Evolutionary conservation across 768 basidiomycete genomes (phyloP), one percentile per base, ranked within the genome.

Genomic region (Leccinum longicurvipes): DNA sequence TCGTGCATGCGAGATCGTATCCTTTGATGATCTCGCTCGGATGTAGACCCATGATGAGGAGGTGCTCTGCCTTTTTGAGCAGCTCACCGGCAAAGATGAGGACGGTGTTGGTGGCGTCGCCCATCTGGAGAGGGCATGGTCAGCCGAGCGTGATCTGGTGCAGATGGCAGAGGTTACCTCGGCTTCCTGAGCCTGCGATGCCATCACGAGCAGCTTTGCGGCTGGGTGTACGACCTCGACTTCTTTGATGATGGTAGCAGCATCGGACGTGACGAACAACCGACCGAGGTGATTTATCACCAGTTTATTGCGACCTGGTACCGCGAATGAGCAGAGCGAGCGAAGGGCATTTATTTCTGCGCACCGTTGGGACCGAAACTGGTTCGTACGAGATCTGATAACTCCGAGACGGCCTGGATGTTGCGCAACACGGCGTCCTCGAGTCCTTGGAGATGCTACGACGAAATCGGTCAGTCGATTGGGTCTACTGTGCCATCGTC

Each of bases 181-280:
- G 0, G 86, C 72, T 71, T 98, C 97, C 71, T 98, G 97, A 12
- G 96, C 91, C 67, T 98, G 94, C 25, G 91, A 92, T 25, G 94
- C 93, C 93, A 98, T 97, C 14, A 98, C 96, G n/a, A 98, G 76
- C n/a, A 99, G 78, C 70, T 98, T 99, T 29, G 95, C 97, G 6
- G 96, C 97, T 1, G 97, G 97, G 73, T 99, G 97, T 15, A 98
- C 93, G 54, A 99, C 93, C 69, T 99, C 97, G 68, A 98, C 86
- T 76, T 99, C 97, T 61, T 89, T 83, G 67, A 99, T 93, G 73
- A 99, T 98, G 56, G 96, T 98, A 12, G 97, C 97, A 10, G 97
- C 96, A 82, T 99, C 96, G 47, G 93, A 96, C 31, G 97, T 99
- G 57, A 98, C 95, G 74, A 98, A 98, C 36, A 98, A 80, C 72